Conservation (phyloP, 495 filamentous ascomycete genomes). For the Chaetomium fimeti region DNA sequence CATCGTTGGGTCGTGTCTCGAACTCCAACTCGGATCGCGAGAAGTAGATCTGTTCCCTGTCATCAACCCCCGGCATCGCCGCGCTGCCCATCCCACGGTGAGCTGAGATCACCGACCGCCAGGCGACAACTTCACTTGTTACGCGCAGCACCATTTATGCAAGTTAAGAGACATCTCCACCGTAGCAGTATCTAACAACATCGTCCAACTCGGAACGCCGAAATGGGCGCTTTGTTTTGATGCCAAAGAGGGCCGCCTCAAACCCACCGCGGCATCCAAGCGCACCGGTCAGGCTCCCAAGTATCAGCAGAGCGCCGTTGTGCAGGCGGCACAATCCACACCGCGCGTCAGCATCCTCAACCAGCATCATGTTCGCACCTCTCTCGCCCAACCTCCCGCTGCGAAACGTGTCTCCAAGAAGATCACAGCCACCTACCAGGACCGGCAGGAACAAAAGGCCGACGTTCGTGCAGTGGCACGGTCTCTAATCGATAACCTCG, state of each 20-base stretch:
- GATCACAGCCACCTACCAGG: conserved; percentile 65
- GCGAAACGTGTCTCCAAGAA: conserved; percentile 60
- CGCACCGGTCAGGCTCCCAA: conserved; percentile 19
- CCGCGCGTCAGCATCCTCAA: conserved; percentile 3
- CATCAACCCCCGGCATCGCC: background rate
- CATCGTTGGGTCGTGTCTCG: conserved; percentile 1
- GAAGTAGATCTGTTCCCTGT: background rate
- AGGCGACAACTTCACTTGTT: background rate
- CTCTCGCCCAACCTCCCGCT: conserved; percentile 27
- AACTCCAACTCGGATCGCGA: background rate
- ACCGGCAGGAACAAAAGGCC: conserved; percentile 40
- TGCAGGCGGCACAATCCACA: conserved; percentile 18
- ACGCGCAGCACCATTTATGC: conserved; percentile 4
- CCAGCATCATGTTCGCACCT: conserved; percentile 15
- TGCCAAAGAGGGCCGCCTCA: conserved; percentile 7
- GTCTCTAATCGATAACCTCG: conserved; percentile 24
- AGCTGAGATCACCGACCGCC: background rate
- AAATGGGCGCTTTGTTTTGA: conserved; percentile 28
- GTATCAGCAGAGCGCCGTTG: conserved; percentile 3
- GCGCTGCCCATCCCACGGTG: background rate
- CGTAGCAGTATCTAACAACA: conserved; percentile 26
- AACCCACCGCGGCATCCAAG: conserved; percentile 18
- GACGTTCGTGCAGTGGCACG: conserved; percentile 18
- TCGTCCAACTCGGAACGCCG: conserved; percentile 27
- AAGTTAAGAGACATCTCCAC: conserved; percentile 7